Base-by-base conservation (phyloP, 164 flowering plant genomes). In the Berberis thunbergii region DNA sequence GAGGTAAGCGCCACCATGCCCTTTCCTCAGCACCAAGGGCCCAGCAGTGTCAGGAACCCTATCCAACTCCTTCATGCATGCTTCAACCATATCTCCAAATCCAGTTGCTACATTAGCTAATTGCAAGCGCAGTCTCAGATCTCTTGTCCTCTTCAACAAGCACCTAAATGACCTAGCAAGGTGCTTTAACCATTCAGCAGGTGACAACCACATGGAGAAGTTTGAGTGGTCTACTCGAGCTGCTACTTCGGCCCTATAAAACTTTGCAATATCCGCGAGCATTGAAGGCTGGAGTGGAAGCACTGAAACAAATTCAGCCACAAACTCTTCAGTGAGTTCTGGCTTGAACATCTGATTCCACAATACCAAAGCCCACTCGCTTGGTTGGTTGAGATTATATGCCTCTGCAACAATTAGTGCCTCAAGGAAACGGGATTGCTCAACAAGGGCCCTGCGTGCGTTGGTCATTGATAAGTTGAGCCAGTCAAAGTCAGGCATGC, bases 311-410 rank as follows among this genome's bases (percentile, higher is more conserved):
- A 95, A 95, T 65, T 91, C 98, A 3, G 86, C 91, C 64, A 89
- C 86, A 76, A 95, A 91, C 59, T 80, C 85, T 70, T 95, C 92
- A 4, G 79, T 83, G 12, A 89, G 78, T 64, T 95, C 99, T 12
- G 99, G 99, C 62, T 86, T 89, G 49, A 89, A 82, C 99, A 95
- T 95, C 72, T 88, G 98, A 62, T 91, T 87, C 99, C 99, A 95
- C 13, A 95, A 78, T 1, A 91, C 97, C 13, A 79, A 75, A 10
- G 92, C 97, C 99, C 99, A 95, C 67, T 91, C 99, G 55, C 91
- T 74, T 6, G 99, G 95, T 76, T 87, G 96, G 75, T 95, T 91
- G 39, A 95, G 88, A 62, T 77, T 75, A 69, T 95, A 95, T 7
- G 97, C 97, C 69, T 95, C 99, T 2, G 99, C 97, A 52, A 95